These are phyloP conservation scores for Oryza coarctata DNA, from an alignment of 176 grass and related monocot genomes.

Conservation along the genomic window DNA sequence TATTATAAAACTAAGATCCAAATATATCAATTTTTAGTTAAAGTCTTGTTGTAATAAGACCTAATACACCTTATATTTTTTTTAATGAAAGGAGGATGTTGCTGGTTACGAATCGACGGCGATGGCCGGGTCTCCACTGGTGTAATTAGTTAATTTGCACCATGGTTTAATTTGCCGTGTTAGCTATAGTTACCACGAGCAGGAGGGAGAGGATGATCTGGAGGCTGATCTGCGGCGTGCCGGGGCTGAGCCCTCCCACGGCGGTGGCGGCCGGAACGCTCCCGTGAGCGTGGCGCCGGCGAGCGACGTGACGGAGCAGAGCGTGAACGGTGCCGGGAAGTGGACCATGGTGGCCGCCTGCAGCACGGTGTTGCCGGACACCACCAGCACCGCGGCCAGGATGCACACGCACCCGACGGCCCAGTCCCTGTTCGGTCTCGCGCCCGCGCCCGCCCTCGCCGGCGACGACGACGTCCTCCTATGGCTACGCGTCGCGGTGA, in stretches of 20 bases:
- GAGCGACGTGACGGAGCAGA: conserved; percentile 59
- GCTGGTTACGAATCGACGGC: too few relatives aligned
- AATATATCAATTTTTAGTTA: too few relatives aligned
- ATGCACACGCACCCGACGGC: conserved; percentile 55
- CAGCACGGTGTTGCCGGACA: conserved; percentile 39
- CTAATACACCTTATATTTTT: too few relatives aligned
- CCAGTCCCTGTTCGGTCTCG: conserved; percentile 45
- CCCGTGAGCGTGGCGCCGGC: conserved; percentile 58
- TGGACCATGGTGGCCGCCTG: conserved; percentile 68
- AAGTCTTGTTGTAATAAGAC: too few relatives aligned
- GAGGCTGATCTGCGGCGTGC: conserved; percentile 44
- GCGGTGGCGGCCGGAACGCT: conserved; percentile 45
- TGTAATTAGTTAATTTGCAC: too few relatives aligned
- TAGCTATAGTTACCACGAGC: conserved; percentile 33
- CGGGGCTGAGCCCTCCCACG: conserved; percentile 51
- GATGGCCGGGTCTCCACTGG: too few relatives aligned
- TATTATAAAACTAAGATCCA: too few relatives aligned
- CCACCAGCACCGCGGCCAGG: conserved; percentile 48
- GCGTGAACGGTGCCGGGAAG: conserved; percentile 60
- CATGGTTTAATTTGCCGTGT: too few relatives aligned
- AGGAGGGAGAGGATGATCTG: conserved; percentile 42
- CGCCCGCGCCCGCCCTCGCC: too few relatives aligned
- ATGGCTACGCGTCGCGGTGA: conserved; percentile 15
- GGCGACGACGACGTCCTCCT: too few relatives aligned
- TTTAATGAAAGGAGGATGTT: too few relatives aligned